phyloP scores from a whole-genome alignment of 2,329 filamentous ascomycete genomes.

The Zymoseptoria pseudotritici region DNA sequence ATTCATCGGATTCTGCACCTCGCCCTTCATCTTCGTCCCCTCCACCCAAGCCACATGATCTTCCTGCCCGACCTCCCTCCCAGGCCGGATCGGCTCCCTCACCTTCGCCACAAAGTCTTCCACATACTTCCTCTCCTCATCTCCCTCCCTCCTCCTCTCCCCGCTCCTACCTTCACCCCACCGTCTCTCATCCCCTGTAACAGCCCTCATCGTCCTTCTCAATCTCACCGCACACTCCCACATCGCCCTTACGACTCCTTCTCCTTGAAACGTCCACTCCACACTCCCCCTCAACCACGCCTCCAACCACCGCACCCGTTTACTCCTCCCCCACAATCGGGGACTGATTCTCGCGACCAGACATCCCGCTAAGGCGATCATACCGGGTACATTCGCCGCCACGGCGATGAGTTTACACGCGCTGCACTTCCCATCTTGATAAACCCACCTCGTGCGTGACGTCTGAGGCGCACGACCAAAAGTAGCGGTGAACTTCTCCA shows the following conservation, averaged over 20 bases:
- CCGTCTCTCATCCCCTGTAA: background rate
- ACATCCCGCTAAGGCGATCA: constrained; percentile 17
- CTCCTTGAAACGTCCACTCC: background rate
- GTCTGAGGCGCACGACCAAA: background rate
- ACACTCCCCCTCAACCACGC: constrained; percentile 10
- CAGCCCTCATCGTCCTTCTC: background rate
- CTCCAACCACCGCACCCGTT: constrained; percentile 19
- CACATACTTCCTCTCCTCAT: background rate
- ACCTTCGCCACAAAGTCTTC: background rate
- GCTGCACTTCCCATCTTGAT: constrained; percentile 13
- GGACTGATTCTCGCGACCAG: constrained; percentile 18
- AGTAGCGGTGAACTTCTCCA: constrained; percentile 2
- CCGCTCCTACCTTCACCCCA: background rate
- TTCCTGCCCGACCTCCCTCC: background rate
- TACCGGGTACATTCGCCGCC: constrained; percentile 7
- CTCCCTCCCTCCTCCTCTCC: background rate
- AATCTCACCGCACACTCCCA: constrained; percentile 8
- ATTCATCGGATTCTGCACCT: background rate
- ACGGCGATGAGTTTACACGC: constrained; percentile 16
- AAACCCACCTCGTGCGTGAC: background rate
- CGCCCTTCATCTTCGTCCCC: background rate
- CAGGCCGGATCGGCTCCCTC: background rate
- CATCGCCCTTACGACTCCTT: constrained; percentile 3
- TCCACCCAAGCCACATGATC: background rate
- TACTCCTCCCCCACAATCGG: constrained; percentile 20